Percentiles rank a stretch among this genome's conserved stretches.
phyloP scores from a whole-genome alignment of 108 stramenopile genomes.

The Nitzschia sp. region DNA sequence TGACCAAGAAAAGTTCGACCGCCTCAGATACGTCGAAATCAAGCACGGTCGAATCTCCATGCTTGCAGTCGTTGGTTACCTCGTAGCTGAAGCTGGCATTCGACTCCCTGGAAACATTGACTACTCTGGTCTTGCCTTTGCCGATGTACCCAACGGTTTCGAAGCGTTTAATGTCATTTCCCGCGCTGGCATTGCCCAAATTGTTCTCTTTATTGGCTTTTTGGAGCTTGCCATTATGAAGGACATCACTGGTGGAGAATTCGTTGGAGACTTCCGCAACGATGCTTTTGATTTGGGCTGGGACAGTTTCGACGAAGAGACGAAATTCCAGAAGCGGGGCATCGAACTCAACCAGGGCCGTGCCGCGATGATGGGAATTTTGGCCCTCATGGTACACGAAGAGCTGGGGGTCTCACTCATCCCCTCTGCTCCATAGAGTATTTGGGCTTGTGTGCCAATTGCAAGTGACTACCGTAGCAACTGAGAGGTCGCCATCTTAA shows the following conservation, averaged over 20 bases:
- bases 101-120: slow-evolving; percentile 78
- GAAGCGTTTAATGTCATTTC: slow-evolving; percentile 46
- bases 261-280: slow-evolving; percentile 68
- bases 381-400: slow-evolving; percentile 83
- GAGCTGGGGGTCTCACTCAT: slow-evolving; percentile 66
- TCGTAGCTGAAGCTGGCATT: slow-evolving; percentile 66
- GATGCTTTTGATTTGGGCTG: slow-evolving; percentile 64
- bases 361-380: slow-evolving; percentile 83
- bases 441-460: background rate
- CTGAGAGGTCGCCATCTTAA: too few relatives aligned
- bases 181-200: slow-evolving; percentile 52
- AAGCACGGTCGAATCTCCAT: slow-evolving; percentile 88
- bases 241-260: too few relatives aligned
- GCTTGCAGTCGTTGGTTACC: slow-evolving; percentile 81
- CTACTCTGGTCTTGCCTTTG: slow-evolving; percentile 48
- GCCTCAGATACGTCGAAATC: slow-evolving; percentile 84
- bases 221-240: slow-evolving; percentile 68
- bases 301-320: slow-evolving; percentile 60
- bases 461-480: too few relatives aligned
- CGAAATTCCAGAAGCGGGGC: slow-evolving; percentile 52
- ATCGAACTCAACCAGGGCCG: slow-evolving; percentile 82
- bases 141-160: slow-evolving; percentile 54
- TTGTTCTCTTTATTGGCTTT: slow-evolving; percentile 70
- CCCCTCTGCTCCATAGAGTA: too few relatives aligned
- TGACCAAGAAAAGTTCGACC: slow-evolving; percentile 53